Conservation (phyloP, 2,329 filamentous ascomycete species). For the Xylariaceae sp. region DNA sequence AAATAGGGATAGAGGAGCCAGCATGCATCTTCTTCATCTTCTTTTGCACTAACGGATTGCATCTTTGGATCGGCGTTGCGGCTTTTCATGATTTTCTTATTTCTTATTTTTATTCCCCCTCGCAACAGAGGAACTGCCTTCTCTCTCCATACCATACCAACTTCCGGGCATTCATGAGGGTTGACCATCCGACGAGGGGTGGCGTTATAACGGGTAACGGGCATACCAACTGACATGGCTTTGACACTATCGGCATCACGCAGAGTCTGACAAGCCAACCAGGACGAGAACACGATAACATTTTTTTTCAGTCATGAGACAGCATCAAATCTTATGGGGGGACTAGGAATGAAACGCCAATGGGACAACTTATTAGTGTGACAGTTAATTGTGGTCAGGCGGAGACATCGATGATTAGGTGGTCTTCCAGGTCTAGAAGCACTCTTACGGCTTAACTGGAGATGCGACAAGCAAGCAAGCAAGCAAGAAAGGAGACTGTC, state of each 20-base stretch:
- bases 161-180: constrained; percentile 4
- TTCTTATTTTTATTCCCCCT: neutral
- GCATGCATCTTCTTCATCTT: constrained; percentile 13
- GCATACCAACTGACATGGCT: constrained; percentile 1
- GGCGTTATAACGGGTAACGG: constrained; percentile 7
- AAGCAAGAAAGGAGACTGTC: neutral
- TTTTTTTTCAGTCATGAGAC: constrained; percentile 3
- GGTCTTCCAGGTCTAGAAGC: neutral
- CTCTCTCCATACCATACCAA: constrained; percentile 9
- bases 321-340: constrained; percentile 2
- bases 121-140: neutral
- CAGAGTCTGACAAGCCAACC: constrained; percentile 5
- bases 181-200: constrained; percentile 5
- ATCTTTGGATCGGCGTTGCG: constrained; percentile 19
- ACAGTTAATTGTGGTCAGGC: constrained; percentile 10
- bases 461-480: neutral
- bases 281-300: constrained; percentile 16
- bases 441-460: neutral
- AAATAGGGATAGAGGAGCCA: constrained; percentile 29
- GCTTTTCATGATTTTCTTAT: constrained; percentile 11
- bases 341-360: neutral
- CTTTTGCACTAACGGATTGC: constrained; percentile 20
- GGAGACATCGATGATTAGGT: neutral
- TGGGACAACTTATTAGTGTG: constrained; percentile 4
- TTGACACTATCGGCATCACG: constrained; percentile 2